These are phyloP conservation scores for Passalora sequoiae DNA, from an alignment of 2,329 filamentous ascomycete genomes.

Conservation along the genomic window DNA sequence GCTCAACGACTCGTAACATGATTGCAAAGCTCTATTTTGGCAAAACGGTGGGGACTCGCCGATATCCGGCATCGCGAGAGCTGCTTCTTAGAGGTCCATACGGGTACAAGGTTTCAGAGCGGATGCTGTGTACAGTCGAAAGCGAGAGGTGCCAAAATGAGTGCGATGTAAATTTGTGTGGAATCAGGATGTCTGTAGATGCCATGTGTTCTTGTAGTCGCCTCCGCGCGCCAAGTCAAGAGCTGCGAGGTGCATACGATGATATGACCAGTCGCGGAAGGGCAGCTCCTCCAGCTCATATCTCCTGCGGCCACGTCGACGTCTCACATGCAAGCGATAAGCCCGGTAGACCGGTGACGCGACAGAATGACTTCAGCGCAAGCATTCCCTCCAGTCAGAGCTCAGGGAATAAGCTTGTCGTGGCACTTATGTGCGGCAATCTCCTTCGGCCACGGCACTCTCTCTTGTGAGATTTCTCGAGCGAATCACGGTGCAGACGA, in stretches of 20 bases:
- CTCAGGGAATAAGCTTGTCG: slow-evolving; percentile 13
- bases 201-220: too few relatives aligned
- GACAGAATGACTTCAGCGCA: slow-evolving; percentile 20
- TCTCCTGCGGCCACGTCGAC: slow-evolving; percentile 7
- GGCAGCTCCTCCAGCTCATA: not conserved
- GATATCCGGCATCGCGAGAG: too few relatives aligned
- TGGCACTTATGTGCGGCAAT: slow-evolving; percentile 19
- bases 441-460: slow-evolving; percentile 18
- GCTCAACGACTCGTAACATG: too few relatives aligned
- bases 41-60: too few relatives aligned
- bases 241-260: not conserved
- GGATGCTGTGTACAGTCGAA: too few relatives aligned
- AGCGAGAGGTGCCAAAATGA: too few relatives aligned
- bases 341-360: slow-evolving; percentile 19
- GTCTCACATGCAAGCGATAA: slow-evolving; percentile 24
- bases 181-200: too few relatives aligned
- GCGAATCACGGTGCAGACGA: slow-evolving; percentile 13
- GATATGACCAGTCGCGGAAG: not conserved
- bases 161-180: not conserved
- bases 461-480: slow-evolving; percentile 13
- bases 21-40: too few relatives aligned
- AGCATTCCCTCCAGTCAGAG: slow-evolving; percentile 13
- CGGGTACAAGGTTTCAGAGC: too few relatives aligned
- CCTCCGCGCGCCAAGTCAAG: too few relatives aligned
- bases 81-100: too few relatives aligned